A percentile compares a stretch with the other conserved stretches of the same genome.
Conservation (phyloP, 1,284 basidiomycete genomes). For the Inonotus hispidus region DNA sequence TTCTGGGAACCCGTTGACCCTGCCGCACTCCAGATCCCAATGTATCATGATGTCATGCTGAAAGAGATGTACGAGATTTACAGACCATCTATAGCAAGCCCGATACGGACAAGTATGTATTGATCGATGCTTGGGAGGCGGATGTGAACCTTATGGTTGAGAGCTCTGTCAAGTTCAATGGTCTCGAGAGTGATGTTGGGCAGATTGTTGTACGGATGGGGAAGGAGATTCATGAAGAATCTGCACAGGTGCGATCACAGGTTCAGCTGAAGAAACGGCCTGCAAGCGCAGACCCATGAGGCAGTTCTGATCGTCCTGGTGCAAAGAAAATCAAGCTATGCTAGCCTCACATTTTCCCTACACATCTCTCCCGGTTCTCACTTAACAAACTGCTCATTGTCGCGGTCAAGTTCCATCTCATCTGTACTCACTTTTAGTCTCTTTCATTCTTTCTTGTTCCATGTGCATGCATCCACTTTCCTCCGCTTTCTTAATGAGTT, state of each 20-base stretch:
- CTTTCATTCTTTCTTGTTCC: not conserved
- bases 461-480: not conserved
- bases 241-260: not conserved
- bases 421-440: not conserved
- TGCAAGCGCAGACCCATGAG: constrained; percentile 3
- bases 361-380: not conserved
- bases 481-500: not conserved
- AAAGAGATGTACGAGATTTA: constrained; percentile 86
- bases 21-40: constrained; percentile 69
- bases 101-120: constrained; percentile 78
- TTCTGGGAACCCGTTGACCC: constrained; percentile 88
- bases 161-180: constrained; percentile 87
- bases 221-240: constrained; percentile 9
- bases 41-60: constrained; percentile 79
- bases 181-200: constrained; percentile 71
- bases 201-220: constrained; percentile 35
- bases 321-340: constrained; percentile 13
- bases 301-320: constrained; percentile 1
- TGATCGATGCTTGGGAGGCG: constrained; percentile 69
- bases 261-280: constrained; percentile 12
- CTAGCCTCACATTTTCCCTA: not conserved
- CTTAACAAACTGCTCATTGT: not conserved
- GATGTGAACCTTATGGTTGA: constrained; percentile 82
- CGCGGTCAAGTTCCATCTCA: not conserved
- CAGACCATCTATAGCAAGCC: constrained; percentile 78